Evolutionary conservation across 1,284 basidiomycete species (phyloP).

Genomic region (Ganoderma multipileum): DNA sequence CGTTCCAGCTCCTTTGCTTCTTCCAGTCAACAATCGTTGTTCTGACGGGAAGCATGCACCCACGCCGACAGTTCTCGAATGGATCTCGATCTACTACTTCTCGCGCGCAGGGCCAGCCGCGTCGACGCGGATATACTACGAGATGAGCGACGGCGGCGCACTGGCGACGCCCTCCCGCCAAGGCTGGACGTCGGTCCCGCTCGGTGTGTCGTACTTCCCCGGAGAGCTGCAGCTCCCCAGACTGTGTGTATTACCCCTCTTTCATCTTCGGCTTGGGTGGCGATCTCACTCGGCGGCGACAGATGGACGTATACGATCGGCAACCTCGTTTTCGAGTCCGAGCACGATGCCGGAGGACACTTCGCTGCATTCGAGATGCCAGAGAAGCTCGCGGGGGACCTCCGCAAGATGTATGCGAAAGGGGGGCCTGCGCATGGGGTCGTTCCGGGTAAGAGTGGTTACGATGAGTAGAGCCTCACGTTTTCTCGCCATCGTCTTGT

Average conservation of each 20-base stretch:
- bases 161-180: no score
- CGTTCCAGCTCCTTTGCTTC: no score
- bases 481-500: not conserved
- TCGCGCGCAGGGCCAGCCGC: conserved; percentile 53
- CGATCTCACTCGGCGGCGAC: conserved; percentile 35
- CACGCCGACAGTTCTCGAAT: conserved; percentile 15
- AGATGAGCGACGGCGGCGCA: conserved; percentile 36
- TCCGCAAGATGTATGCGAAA: conserved; percentile 40
- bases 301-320: conserved; percentile 35
- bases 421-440: conserved; percentile 39
- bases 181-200: conserved; percentile 35
- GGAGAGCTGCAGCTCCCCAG: conserved; percentile 37
- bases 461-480: not conserved
- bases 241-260: conserved; percentile 31
- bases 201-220: conserved; percentile 44
- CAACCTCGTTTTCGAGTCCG: conserved; percentile 33
- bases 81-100: conserved; percentile 61
- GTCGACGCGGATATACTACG: conserved; percentile 47
- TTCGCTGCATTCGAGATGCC: conserved; percentile 42
- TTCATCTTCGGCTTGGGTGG: conserved; percentile 33
- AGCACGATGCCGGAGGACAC: conserved; percentile 40
- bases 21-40: no score
- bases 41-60: no score
- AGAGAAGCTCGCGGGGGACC: conserved; percentile 36
- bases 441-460: conserved; percentile 35